Evolutionary conservation across 441 rosid genomes (phyloP), one percentile per base, ranked within the genome.

Genomic region (Bocquillonia castaneifolia): DNA sequence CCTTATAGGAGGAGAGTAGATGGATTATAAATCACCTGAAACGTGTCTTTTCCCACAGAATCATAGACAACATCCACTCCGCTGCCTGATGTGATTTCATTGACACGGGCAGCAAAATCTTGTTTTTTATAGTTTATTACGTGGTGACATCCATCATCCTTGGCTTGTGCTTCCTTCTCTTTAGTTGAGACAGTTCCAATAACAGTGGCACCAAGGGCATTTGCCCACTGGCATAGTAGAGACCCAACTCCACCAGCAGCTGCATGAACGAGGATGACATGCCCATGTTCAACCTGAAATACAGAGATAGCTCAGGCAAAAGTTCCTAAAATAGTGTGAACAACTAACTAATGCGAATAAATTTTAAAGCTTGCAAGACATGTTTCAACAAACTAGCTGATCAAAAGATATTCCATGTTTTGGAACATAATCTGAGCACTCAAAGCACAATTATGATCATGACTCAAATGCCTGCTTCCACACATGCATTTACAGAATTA

Each of bases 201-300:
- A 44, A 93, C 97, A 26, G 83, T 86, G 52, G 96, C 97, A 71
- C 96, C 97, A 53, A 93, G 86, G 8, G 92, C 90, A 79, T 81
- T 85, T n/a, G 84, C 97, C 96, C 97, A 88, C 65, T 93, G 98
- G 80, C 98, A 93, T 76, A 91, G 74, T 18, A 93, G 67, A 69
- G 98, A 91, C 14, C 98, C 96, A 52, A 91, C 93, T 71, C 96
- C 97, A 66, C 97, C 97, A 55, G 98, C 97, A 50, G 96, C 94
- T 48, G 97, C 97, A 50, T 91, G 97, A 71, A 91, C 86, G 63
- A 93, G 96, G 71, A 91, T 63, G 0, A 85, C 82, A 67, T 89
- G 97, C 55, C 96, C 98, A 40, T 55, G 74, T 77, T 86, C 92
- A 23, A 93, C 94, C 97, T 91, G 57, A 22, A 61, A 44, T 13